Percentiles rank a stretch among this genome's conserved stretches.
These are phyloP conservation scores for Asterochloris erici DNA, from an alignment of 139 green algal genomes.

Conservation along the genomic window DNA sequence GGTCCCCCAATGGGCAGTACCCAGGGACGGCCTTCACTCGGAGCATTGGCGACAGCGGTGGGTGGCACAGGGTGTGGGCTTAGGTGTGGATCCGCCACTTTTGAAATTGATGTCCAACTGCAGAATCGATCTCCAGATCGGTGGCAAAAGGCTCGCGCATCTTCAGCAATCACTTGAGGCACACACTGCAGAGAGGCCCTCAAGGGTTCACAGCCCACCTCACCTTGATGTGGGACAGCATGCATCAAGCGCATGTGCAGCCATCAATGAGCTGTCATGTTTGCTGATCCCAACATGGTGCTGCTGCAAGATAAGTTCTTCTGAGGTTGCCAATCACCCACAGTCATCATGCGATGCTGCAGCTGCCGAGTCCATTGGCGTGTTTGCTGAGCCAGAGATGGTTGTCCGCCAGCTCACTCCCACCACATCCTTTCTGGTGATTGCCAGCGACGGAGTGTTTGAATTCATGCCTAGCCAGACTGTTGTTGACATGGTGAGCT, in stretches of 20 bases:
- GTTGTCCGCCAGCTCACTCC: conserved; percentile 45
- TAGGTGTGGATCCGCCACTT: no score
- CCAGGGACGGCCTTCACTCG: conserved; percentile 96
- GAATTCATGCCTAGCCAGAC: conserved; percentile 90
- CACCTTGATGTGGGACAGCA: no score
- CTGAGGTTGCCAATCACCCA: no score
- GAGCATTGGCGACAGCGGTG: conserved; percentile 84
- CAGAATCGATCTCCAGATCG: no score
- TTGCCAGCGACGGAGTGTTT: conserved; percentile 92
- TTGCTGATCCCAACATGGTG: no score
- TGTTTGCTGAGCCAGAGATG: conserved; percentile 88
- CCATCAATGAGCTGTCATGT: no score
- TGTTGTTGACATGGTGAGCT: conserved; percentile 84
- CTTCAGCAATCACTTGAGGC: no score
- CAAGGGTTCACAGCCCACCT: no score
- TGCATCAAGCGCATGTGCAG: neutral
- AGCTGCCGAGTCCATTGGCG: conserved; percentile 87
- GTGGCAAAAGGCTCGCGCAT: no score
- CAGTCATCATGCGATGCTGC: neutral
- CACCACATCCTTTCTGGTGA: conserved; percentile 74
- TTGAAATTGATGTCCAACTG: no score
- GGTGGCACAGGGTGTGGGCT: neutral
- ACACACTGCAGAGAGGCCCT: no score
- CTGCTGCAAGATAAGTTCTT: no score
- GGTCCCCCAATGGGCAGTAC: conserved; percentile 77